A percentile compares a stretch with the other conserved stretches of the same genome.
These are phyloP conservation scores for Prunella vulgaris DNA, from an alignment of 257 asterid species.

Conservation along the genomic window DNA sequence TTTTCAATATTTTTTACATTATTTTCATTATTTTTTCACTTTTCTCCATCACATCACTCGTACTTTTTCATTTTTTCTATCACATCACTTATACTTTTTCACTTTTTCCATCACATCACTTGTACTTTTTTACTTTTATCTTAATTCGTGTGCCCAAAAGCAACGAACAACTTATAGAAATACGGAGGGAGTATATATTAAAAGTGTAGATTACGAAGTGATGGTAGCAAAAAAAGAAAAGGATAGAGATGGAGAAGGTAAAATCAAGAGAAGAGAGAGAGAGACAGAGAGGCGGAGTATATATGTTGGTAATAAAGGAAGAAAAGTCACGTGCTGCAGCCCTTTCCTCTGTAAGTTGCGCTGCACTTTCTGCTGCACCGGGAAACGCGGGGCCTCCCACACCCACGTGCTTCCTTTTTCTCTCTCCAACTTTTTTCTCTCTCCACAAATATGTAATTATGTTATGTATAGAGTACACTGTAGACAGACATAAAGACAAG, in stretches of 20 bases:
- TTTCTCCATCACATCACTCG: too few species aligned
- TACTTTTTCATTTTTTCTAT: too few species aligned
- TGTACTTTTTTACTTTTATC: too few species aligned
- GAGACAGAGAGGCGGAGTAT: background rate
- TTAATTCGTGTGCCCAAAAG: too few species aligned
- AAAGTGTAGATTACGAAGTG: too few species aligned
- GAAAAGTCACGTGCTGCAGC: slow-evolving; percentile 56
- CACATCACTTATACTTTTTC: too few species aligned
- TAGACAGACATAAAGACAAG: slow-evolving; percentile 9
- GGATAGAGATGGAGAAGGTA: background rate
- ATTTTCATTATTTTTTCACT: too few species aligned
- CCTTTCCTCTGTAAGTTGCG: slow-evolving; percentile 19
- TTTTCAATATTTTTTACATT: too few species aligned
- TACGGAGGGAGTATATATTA: too few species aligned
- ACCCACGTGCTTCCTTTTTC: slow-evolving; percentile 27
- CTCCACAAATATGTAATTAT: background rate
- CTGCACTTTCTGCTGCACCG: slow-evolving; percentile 40
- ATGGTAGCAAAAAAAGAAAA: background rate
- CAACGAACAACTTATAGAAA: too few species aligned
- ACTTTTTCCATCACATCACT: too few species aligned
- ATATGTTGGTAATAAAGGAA: slow-evolving; percentile 36
- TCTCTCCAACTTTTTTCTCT: background rate
- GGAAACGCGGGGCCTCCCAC: slow-evolving; percentile 67
- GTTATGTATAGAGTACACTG: background rate
- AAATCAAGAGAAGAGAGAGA: background rate